Evolutionary conservation across 1,139 yeast genomes (phyloP).

Genomic region (Kluyveromyces marxianus): DNA sequence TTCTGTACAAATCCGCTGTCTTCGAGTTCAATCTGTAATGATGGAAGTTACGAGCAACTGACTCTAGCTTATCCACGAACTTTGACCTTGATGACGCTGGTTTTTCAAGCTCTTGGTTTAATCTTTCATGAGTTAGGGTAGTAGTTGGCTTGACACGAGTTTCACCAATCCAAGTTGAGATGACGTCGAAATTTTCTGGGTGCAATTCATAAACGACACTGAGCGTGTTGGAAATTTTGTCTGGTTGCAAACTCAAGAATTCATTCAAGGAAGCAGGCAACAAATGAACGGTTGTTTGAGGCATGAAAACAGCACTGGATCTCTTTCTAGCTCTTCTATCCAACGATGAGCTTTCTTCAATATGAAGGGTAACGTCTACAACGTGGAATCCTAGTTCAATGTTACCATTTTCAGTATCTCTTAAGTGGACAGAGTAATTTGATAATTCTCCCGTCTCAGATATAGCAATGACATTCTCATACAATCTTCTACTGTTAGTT

Average conservation of each 20-base stretch:
- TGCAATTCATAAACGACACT: constrained; percentile 80
- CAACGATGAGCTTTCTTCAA: constrained; percentile 64
- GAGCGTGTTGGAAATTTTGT: constrained; percentile 57
- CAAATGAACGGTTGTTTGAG: constrained; percentile 66
- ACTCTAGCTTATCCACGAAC: constrained; percentile 19
- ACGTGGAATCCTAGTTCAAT: constrained; percentile 65
- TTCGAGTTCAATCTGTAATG: constrained; percentile 57
- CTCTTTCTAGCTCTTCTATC: constrained; percentile 90
- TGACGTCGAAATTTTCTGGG: constrained; percentile 62
- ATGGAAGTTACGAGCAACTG: constrained; percentile 53
- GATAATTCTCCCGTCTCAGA: constrained; percentile 49
- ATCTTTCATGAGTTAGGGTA: constrained; percentile 16
- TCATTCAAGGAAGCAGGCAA: constrained; percentile 62
- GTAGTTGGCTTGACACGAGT: constrained; percentile 59
- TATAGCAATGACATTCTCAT: constrained; percentile 57
- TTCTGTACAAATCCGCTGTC: constrained; percentile 44
- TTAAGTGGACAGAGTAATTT: constrained; percentile 78
- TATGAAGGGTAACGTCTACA: constrained; percentile 65
- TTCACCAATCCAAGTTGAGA: constrained; percentile 73
- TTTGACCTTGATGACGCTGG: constrained; percentile 26
- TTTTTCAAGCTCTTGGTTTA: constrained; percentile 26
- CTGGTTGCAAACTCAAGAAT: constrained; percentile 54
- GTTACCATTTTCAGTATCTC: constrained; percentile 46
- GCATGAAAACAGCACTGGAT: constrained; percentile 81
- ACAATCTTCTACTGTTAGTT: constrained; percentile 44